These are phyloP conservation scores for Suillus lakei DNA, from an alignment of 768 basidiomycete species.

Conservation along the genomic window DNA sequence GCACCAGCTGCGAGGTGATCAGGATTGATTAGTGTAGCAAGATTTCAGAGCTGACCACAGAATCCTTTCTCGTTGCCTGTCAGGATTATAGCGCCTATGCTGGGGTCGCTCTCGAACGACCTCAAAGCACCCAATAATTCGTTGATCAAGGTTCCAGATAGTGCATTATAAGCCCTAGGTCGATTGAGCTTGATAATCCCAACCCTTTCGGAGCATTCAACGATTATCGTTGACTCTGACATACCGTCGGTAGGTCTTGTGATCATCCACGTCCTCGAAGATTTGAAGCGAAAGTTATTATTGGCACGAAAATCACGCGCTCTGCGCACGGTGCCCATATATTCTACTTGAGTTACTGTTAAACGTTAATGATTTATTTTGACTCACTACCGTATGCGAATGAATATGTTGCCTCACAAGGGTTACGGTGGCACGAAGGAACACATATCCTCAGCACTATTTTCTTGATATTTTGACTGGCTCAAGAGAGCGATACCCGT, in stretches of 20 bases:
- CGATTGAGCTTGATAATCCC: constrained; percentile 80
- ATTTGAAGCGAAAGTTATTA: constrained; percentile 1
- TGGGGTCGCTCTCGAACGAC: constrained; percentile 68
- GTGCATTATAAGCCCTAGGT: constrained; percentile 86
- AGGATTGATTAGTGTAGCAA: background rate
- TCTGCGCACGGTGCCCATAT: background rate
- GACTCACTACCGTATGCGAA: no score
- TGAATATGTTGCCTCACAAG: no score
- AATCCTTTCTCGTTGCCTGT: constrained; percentile 91
- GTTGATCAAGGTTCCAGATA: constrained; percentile 74
- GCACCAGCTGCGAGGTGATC: constrained; percentile 69
- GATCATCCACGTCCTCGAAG: background rate
- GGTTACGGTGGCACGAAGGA: no score
- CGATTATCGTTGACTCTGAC: constrained; percentile 28
- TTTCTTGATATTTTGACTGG: no score
- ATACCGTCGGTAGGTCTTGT: constrained; percentile 13
- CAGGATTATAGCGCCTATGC: constrained; percentile 84
- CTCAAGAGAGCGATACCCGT: no score
- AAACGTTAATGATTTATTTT: no score
- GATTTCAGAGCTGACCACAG: constrained; percentile 20
- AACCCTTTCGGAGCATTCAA: constrained; percentile 26
- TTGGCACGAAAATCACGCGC: background rate
- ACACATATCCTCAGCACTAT: no score
- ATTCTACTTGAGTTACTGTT: no score
- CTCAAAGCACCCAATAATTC: constrained; percentile 80